Percentiles rank a stretch among this genome's conserved stretches.
Evolutionary conservation across 2,329 filamentous ascomycete species (phyloP).

Genomic region (Venturia oleaginea): DNA sequence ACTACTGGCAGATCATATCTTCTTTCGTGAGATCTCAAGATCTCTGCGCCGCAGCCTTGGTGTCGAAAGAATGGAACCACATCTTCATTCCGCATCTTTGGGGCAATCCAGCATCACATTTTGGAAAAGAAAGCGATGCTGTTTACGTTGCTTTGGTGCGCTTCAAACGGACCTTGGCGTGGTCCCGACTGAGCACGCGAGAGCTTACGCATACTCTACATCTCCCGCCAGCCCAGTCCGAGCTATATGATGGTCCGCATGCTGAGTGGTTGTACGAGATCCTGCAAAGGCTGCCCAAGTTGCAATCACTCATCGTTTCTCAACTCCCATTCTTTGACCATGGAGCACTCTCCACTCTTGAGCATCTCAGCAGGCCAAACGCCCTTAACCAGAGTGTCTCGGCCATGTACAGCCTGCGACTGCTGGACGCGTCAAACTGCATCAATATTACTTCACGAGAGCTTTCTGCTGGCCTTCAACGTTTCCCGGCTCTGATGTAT

Average conservation of each 20-base stretch:
- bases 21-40: slow-evolving; percentile 47
- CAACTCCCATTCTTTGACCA: slow-evolving; percentile 54
- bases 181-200: slow-evolving; percentile 43
- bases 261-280: slow-evolving; percentile 51
- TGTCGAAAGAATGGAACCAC: slow-evolving; percentile 48
- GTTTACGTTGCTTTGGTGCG: slow-evolving; percentile 52
- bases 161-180: slow-evolving; percentile 48
- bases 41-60: slow-evolving; percentile 46
- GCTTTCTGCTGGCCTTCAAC: slow-evolving; percentile 41
- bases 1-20: slow-evolving; percentile 48
- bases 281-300: slow-evolving; percentile 46
- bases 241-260: slow-evolving; percentile 51
- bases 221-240: slow-evolving; percentile 50
- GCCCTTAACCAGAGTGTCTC: neutral
- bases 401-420: slow-evolving; percentile 37
- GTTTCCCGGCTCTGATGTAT: slow-evolving; percentile 47
- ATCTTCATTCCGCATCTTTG: slow-evolving; percentile 52
- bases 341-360: slow-evolving; percentile 43
- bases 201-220: slow-evolving; percentile 53
- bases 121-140: slow-evolving; percentile 50
- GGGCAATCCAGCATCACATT: slow-evolving; percentile 55
- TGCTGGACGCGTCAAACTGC: slow-evolving; percentile 49
- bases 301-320: slow-evolving; percentile 49
- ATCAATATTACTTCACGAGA: slow-evolving; percentile 49
- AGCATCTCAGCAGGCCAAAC: slow-evolving; percentile 23